These are phyloP conservation scores for Fusarium stilboides DNA, from an alignment of 2,329 filamentous ascomycete species.

Conservation along the genomic window DNA sequence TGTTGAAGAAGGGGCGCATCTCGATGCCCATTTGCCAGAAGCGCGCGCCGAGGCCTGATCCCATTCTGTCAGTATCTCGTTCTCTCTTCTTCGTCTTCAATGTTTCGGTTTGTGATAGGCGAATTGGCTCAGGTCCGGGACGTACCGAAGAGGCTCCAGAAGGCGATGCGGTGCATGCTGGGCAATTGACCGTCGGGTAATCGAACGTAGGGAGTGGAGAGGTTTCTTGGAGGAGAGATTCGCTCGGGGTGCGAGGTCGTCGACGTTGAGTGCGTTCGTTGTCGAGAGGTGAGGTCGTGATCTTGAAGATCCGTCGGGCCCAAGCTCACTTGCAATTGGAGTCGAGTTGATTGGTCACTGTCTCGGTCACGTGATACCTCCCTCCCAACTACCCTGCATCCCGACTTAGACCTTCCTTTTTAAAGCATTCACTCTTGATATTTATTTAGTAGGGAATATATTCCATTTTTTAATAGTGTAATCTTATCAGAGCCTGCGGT, in stretches of 20 bases:
- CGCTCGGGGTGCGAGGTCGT: conserved; percentile 42
- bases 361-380: conserved; percentile 34
- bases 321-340: conserved; percentile 50
- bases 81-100: neutral
- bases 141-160: conserved; percentile 92
- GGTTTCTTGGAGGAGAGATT: conserved; percentile 29
- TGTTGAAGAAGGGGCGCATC: conserved; percentile 95
- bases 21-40: conserved; percentile 98
- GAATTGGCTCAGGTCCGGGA: conserved; percentile 36
- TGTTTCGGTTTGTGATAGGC: conserved; percentile 9
- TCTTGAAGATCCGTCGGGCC: conserved; percentile 44
- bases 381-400: conserved; percentile 40
- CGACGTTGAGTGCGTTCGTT: conserved; percentile 45
- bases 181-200: conserved; percentile 48
- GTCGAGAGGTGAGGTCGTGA: conserved; percentile 49
- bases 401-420: too few relatives aligned
- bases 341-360: conserved; percentile 46
- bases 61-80: conserved; percentile 26
- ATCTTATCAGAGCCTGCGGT: too few relatives aligned
- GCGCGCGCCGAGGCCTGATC: conserved; percentile 86
- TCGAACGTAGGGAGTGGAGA: conserved; percentile 29
- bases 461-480: too few relatives aligned
- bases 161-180: conserved; percentile 77
- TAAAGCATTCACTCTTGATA: too few relatives aligned
- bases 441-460: neutral